Evolutionary conservation across 495 filamentous ascomycete genomes (phyloP).

Genomic region (Hypoxylon fuscum): DNA sequence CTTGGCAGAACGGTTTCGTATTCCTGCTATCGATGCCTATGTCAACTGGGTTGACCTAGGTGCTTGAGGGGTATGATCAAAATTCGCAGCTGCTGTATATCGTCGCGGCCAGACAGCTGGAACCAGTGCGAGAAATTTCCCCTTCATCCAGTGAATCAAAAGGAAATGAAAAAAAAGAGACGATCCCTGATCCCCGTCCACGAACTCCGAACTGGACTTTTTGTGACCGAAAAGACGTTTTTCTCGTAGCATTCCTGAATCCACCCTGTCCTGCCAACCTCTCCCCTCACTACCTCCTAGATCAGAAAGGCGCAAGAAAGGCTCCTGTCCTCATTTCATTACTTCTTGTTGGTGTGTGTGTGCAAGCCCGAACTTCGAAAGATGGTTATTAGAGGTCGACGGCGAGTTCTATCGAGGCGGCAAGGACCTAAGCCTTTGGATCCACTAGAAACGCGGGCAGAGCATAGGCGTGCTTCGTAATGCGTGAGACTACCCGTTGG

Average conservation of each 20-base stretch:
- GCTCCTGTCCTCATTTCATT: no score
- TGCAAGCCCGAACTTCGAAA: background rate
- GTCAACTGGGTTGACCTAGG: background rate
- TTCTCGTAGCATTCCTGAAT: background rate
- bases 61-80: background rate
- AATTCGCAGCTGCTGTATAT: background rate
- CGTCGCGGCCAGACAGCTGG: background rate
- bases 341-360: background rate
- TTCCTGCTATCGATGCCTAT: slow-evolving; percentile 26
- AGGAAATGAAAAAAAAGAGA: slow-evolving; percentile 5
- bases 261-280: background rate
- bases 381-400: background rate
- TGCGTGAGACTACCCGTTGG: slow-evolving; percentile 10
- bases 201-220: slow-evolving; percentile 38
- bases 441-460: slow-evolving; percentile 1
- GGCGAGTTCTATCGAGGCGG: background rate
- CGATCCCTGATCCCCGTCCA: slow-evolving; percentile 23
- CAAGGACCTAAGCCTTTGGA: slow-evolving; percentile 4
- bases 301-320: background rate
- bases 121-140: background rate
- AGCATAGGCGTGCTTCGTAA: slow-evolving; percentile 4
- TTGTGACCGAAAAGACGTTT: slow-evolving; percentile 19
- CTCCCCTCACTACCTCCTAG: background rate
- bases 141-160: slow-evolving; percentile 18
- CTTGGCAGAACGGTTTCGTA: slow-evolving; percentile 15